Base-by-base conservation (phyloP, 306 rosid genomes). In the Fagus crenata region DNA sequence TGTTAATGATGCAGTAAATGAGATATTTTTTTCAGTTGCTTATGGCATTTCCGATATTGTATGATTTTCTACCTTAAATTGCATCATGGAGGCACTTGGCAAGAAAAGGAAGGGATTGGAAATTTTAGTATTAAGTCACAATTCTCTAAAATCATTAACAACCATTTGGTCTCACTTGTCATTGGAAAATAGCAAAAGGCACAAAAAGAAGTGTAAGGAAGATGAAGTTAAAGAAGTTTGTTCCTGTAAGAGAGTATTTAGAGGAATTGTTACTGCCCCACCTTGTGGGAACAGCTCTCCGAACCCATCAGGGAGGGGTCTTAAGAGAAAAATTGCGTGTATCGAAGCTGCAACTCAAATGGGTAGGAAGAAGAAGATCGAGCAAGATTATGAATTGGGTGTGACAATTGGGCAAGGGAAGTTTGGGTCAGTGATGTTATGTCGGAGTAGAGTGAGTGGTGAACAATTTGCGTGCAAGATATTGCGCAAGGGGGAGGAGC, bases 391-490 rank as follows among this genome's bases (percentile, higher is more conserved):
- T 65, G 71, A 65, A 37, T 65, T 65, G 71, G 49, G 49, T 39
- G 71, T 37, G 49, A 65, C 9, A 13, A 65, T 65, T n/a, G 71
- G 71, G 32, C 71, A 39, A 17, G 71, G 71, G 71, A 65, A 39
- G 49, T 65, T 65, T 65, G 71, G 71, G 49, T 65, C 71, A 65
- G 71, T 65, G 11, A 65, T n/a, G 71, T 65, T 65, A 32, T 65
- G 71, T 7, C 49, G 49, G 12, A 65, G 33, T 39, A 65, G 40
- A 65, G 49, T 39, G 71, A 65, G 71, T 39, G 49, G 71, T 15
- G 71, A 37, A 39, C 49, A 65, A 49, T 65, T 65, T 65, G 71
- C 71, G 0, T 65, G 71, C 49, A 65, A 65, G 32, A 39, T 43
- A 3, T 65, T 65, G 71, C 71, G 49, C 3, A 65, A 65, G 71